phyloP scores from a whole-genome alignment of 2,329 filamentous ascomycete species.

The Capronia coronata region DNA sequence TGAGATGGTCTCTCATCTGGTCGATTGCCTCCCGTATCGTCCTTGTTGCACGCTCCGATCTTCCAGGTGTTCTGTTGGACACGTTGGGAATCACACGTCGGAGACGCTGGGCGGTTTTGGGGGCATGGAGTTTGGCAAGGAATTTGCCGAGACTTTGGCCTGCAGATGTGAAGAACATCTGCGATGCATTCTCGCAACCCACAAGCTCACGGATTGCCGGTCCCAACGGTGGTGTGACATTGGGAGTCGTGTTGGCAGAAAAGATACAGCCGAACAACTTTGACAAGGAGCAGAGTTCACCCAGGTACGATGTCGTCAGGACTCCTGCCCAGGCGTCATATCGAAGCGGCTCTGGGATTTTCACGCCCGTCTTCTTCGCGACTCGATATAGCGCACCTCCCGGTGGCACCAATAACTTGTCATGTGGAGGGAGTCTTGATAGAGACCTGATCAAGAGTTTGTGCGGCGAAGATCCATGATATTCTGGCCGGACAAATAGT shows the following conservation, averaged over 20 bases:
- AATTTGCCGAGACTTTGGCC: constrained; percentile 3
- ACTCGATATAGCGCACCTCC: background rate
- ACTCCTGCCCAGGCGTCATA: background rate
- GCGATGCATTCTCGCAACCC: background rate
- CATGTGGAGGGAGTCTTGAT: background rate
- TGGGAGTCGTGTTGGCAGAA: background rate
- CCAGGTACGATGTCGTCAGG: background rate
- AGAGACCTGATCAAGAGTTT: background rate
- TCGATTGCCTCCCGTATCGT: background rate
- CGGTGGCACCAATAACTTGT: background rate
- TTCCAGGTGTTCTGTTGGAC: background rate
- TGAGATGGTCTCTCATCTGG: background rate
- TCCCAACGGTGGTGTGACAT: background rate
- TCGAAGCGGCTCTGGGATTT: background rate
- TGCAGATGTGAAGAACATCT: background rate
- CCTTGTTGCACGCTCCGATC: background rate
- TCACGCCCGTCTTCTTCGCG: background rate
- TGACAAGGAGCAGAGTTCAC: background rate
- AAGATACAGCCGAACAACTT: background rate
- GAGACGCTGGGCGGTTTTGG: background rate
- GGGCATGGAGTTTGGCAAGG: constrained; percentile 6
- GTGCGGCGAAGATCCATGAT: background rate
- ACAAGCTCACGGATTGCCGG: background rate
- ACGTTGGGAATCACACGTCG: background rate
- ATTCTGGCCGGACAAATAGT: background rate